phyloP scores from a whole-genome alignment of 176 grass and related monocot species.

The Oryza punctata region DNA sequence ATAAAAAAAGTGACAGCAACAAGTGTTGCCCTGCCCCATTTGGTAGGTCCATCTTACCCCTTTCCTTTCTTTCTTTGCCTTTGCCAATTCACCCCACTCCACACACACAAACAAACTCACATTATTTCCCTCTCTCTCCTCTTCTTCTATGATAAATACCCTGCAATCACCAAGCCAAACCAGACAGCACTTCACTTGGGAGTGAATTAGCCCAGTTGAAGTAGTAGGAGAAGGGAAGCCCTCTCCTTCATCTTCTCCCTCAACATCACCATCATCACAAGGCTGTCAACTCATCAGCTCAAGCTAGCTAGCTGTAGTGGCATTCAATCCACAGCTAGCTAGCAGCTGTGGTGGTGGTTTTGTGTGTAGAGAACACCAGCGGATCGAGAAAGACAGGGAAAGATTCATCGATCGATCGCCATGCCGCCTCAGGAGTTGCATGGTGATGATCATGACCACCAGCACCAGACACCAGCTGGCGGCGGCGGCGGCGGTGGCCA shows the following conservation, averaged over 20 bases:
- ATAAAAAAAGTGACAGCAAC: constrained; percentile 39
- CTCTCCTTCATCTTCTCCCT: neutral
- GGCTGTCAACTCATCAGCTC: neutral
- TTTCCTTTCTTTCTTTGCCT: neutral
- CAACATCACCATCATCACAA: neutral
- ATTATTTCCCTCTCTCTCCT: neutral
- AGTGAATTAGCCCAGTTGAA: constrained; percentile 10
- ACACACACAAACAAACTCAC: neutral
- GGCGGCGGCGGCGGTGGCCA: neutral
- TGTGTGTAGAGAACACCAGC: neutral
- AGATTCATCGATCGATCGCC: constrained; percentile 10
- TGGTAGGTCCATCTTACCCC: constrained; percentile 24
- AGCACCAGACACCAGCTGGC: constrained; percentile 5
- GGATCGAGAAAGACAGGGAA: neutral
- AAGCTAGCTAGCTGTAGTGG: neutral
- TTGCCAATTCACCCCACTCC: constrained; percentile 2
- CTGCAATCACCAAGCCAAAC: constrained; percentile 32
- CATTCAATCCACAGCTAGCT: neutral
- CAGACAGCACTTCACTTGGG: constrained; percentile 20
- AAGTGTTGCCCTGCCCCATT: constrained; percentile 47
- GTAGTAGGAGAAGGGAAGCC: neutral
- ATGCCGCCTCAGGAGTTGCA: constrained; percentile 45
- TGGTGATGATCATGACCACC: constrained; percentile 26
- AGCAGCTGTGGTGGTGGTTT: neutral
- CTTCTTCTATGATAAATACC: constrained; percentile 51